Percentiles rank a stretch among this genome's conserved stretches.
These are phyloP conservation scores for Hymenotorrendiella dingleyae DNA, from an alignment of 2,329 filamentous ascomycete species.

Conservation along the genomic window DNA sequence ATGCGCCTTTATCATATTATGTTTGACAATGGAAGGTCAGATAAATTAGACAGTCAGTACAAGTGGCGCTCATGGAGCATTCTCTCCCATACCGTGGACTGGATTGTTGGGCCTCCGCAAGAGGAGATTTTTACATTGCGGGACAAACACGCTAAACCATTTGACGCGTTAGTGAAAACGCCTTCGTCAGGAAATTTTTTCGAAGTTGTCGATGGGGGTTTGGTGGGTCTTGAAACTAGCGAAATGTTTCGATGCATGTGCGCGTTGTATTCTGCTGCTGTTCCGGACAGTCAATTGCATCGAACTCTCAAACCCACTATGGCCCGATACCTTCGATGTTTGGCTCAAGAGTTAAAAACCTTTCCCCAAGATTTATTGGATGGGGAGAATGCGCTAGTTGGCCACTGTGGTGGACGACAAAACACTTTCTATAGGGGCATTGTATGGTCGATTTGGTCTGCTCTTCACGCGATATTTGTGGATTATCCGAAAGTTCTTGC, in stretches of 20 bases:
- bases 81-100: constrained; percentile 20
- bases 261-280: constrained; percentile 20
- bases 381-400: constrained; percentile 1
- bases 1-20: constrained; percentile 32
- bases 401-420: constrained; percentile 6
- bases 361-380: constrained; percentile 9
- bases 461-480: constrained; percentile 20
- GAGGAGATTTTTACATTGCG: constrained; percentile 14
- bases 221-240: constrained; percentile 15
- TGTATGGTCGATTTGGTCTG: constrained; percentile 20
- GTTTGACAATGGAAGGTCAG: constrained; percentile 20
- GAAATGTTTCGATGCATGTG: constrained; percentile 24
- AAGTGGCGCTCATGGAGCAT: constrained; percentile 28
- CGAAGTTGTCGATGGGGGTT: not conserved
- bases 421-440: constrained; percentile 14
- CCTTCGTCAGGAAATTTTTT: not conserved
- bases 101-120: constrained; percentile 14
- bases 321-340: constrained; percentile 12
- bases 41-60: constrained; percentile 23
- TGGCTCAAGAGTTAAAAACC: constrained; percentile 11
- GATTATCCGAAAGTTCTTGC: constrained; percentile 24
- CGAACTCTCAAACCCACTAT: constrained; percentile 9
- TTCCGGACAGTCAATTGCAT: constrained; percentile 12
- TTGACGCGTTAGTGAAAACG: constrained; percentile 9
- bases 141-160: constrained; percentile 14